A percentile compares a stretch with the other conserved stretches of the same genome.
These are phyloP conservation scores for Gastrodia elata DNA, from an alignment of 106 monocot genomes.

Conservation along the genomic window DNA sequence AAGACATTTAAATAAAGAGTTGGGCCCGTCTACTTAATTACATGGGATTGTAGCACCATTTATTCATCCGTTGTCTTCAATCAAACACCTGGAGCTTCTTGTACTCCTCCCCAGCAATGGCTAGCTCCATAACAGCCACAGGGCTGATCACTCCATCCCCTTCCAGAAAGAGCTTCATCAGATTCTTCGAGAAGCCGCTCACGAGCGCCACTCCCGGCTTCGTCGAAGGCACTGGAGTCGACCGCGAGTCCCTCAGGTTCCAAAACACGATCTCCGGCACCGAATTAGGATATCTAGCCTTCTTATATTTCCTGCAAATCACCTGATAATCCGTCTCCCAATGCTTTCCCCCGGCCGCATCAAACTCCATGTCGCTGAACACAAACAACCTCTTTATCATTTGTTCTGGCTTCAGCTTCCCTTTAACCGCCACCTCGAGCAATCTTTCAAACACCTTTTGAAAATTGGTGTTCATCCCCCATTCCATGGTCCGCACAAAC, in stretches of 20 bases:
- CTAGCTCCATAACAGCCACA: slow-evolving; percentile 20
- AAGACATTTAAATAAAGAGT: too few relatives aligned
- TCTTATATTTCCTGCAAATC: slow-evolving; percentile 40
- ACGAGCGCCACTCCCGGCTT: slow-evolving; percentile 40
- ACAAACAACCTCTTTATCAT: slow-evolving; percentile 70
- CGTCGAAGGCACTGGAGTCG: slow-evolving; percentile 22
- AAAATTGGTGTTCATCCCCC: slow-evolving; percentile 49
- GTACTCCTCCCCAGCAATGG: slow-evolving; percentile 41
- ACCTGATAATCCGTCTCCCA: slow-evolving; percentile 78
- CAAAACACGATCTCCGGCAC: slow-evolving; percentile 54
- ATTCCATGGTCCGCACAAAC: slow-evolving; percentile 34
- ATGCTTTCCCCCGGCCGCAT: slow-evolving; percentile 29
- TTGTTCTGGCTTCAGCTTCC: slow-evolving; percentile 21
- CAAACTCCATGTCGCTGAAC: slow-evolving; percentile 84
- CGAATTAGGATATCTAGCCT: slow-evolving; percentile 20
- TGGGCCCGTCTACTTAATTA: neutral
- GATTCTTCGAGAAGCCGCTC: slow-evolving; percentile 47
- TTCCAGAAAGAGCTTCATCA: slow-evolving; percentile 35
- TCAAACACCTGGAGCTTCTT: slow-evolving; percentile 38
- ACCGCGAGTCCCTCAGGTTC: slow-evolving; percentile 35
- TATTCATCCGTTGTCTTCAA: slow-evolving; percentile 8
- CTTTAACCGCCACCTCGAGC: slow-evolving; percentile 27
- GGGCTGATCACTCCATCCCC: slow-evolving; percentile 18
- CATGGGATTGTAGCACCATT: neutral
- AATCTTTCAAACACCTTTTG: slow-evolving; percentile 50